A percentile compares a stretch with the other conserved stretches of the same genome.
Conservation (phyloP, 1,139 yeast species). For the Kluyveromyces marxianus region DNA sequence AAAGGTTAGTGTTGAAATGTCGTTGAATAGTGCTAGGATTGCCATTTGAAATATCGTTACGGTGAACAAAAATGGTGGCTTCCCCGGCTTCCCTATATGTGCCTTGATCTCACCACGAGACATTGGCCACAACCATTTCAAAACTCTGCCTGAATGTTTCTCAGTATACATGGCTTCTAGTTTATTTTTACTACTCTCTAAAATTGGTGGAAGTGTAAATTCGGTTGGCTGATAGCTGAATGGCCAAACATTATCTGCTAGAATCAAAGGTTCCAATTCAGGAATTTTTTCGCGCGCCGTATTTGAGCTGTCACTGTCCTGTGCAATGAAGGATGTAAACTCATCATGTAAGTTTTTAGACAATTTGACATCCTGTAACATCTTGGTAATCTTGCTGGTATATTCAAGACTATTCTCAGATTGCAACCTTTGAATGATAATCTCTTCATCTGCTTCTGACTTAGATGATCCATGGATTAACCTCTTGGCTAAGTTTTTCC, state of each 20-base stretch:
- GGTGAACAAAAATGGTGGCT: constrained; percentile 74
- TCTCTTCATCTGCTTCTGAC: constrained; percentile 78
- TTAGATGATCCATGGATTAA: constrained; percentile 79
- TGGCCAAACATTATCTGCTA: constrained; percentile 93
- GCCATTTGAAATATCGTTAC: constrained; percentile 85
- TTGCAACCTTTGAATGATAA: constrained; percentile 78
- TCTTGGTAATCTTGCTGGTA: constrained; percentile 87
- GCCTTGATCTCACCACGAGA: constrained; percentile 91
- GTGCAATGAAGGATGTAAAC: constrained; percentile 48
- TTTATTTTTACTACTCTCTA: constrained; percentile 56
- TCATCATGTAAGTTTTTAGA: constrained; percentile 68
- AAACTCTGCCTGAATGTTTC: constrained; percentile 80
- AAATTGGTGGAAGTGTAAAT: constrained; percentile 55
- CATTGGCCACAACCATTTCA: constrained; percentile 94
- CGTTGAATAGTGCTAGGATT: constrained; percentile 73
- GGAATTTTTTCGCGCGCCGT: constrained; percentile 35
- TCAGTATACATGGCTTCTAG: constrained; percentile 62
- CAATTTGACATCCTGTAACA: constrained; percentile 92
- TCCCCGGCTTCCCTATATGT: constrained; percentile 74
- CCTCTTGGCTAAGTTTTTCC: constrained; percentile 83
- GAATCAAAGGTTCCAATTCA: constrained; percentile 67
- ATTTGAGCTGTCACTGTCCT: constrained; percentile 19
- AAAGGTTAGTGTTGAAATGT: constrained; percentile 49
- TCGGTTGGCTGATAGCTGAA: constrained; percentile 39
- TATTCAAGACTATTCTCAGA: constrained; percentile 89